Conservation (phyloP, 768 basidiomycete species). For the Auricularia cornea region DNA sequence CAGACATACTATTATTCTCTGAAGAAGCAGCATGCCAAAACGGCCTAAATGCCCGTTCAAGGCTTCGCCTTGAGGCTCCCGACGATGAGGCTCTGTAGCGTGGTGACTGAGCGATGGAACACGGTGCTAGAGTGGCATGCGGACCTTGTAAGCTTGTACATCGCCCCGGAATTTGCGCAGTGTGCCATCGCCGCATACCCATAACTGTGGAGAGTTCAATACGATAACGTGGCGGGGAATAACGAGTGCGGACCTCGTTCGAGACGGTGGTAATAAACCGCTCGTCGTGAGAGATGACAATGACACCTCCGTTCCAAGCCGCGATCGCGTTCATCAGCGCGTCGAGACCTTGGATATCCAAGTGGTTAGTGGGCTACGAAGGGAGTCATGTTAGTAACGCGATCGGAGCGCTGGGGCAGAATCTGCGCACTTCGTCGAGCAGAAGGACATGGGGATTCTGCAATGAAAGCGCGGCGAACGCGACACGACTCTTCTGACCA, state of each 20-base stretch:
- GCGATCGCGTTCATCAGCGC: conserved; percentile 80
- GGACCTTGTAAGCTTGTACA: conserved; percentile 84
- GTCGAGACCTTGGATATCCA: conserved; percentile 97
- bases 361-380: conserved; percentile 74
- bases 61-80: conserved; percentile 59
- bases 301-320: conserved; percentile 84
- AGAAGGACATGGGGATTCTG: conserved; percentile 87
- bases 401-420: too few relatives aligned
- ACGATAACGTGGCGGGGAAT: neutral
- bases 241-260: conserved; percentile 59
- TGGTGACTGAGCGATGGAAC: neutral
- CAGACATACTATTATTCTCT: conserved; percentile 23
- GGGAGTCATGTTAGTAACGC: neutral
- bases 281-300: conserved; percentile 93
- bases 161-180: conserved; percentile 83
- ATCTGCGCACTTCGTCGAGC: conserved; percentile 84
- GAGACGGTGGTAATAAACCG: conserved; percentile 88
- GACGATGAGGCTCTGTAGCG: conserved; percentile 59
- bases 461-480: conserved; percentile 80
- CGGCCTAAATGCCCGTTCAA: conserved; percentile 14
- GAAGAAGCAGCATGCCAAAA: neutral
- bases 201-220: conserved; percentile 45
- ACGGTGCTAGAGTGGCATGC: conserved; percentile 4
- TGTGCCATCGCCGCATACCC: conserved; percentile 84
- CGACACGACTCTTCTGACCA: conserved; percentile 94